phyloP scores from a whole-genome alignment of 78 protist genomes.

The Mantamonas sphyraenae region DNA sequence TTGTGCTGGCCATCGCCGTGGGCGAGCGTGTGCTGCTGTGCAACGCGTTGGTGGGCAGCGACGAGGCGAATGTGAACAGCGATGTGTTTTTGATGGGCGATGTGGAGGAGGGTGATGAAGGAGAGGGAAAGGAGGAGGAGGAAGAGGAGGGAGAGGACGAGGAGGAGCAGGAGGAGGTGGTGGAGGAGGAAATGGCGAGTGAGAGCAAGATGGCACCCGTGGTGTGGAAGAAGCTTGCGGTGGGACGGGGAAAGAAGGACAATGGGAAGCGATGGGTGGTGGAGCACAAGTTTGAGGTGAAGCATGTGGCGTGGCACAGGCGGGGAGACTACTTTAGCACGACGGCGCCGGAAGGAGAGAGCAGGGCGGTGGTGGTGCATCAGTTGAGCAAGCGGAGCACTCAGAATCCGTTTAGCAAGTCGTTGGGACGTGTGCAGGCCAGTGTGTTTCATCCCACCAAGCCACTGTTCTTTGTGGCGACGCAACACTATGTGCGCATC shows the following conservation, averaged over 20 bases:
- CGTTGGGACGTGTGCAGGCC: constrained; percentile 35
- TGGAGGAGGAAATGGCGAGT: too few species aligned
- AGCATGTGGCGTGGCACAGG: constrained; percentile 77
- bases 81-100: background rate
- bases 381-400: constrained; percentile 24
- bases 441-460: constrained; percentile 86
- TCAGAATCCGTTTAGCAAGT: constrained; percentile 48
- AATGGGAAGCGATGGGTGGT: too few species aligned
- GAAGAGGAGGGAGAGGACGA: too few species aligned
- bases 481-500: constrained; percentile 37
- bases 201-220: too few species aligned
- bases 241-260: too few species aligned
- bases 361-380: constrained; percentile 2
- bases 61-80: background rate
- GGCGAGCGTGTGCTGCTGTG: background rate
- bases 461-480: constrained; percentile 88
- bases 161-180: too few species aligned
- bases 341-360: constrained; percentile 49
- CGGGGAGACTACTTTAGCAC: constrained; percentile 89
- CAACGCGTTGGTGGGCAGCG: background rate
- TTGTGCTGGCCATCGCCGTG: constrained; percentile 57
- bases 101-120: background rate
- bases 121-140: background rate
- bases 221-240: too few species aligned
- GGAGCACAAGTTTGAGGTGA: background rate